Conservation (phyloP, 2,329 filamentous ascomycete genomes). For the Cladosporium cucumerinum region DNA sequence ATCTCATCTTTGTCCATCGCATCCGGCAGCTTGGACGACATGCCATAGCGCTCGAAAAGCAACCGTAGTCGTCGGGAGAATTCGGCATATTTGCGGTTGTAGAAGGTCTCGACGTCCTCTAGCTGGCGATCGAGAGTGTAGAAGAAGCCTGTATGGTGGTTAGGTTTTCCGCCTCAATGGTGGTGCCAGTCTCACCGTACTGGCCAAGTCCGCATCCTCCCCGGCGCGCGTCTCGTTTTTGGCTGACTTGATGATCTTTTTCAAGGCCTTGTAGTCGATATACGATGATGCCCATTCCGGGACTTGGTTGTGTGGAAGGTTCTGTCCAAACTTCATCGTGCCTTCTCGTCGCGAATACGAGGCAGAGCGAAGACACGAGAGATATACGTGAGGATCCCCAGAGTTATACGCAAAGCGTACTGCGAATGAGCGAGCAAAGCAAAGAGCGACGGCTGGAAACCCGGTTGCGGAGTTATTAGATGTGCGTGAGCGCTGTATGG, state of each 20-base stretch:
- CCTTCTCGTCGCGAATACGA: neutral
- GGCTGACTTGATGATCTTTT: constrained; percentile 89
- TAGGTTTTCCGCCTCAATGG: constrained; percentile 24
- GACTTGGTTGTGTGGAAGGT: constrained; percentile 75
- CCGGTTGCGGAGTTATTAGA: neutral
- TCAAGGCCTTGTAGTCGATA: constrained; percentile 87
- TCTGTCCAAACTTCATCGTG: constrained; percentile 50
- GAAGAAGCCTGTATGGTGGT: constrained; percentile 73
- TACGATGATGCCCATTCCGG: constrained; percentile 82
- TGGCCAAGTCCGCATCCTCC: constrained; percentile 80
- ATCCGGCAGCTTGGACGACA: constrained; percentile 64
- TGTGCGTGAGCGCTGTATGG: neutral
- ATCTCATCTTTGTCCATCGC: constrained; percentile 82
- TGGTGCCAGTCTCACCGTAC: constrained; percentile 52
- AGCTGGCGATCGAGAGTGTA: constrained; percentile 94
- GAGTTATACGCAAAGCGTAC: neutral
- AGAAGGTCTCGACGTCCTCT: constrained; percentile 93
- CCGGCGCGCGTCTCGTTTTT: constrained; percentile 58
- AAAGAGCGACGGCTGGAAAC: neutral
- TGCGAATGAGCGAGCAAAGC: neutral
- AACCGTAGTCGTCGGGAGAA: constrained; percentile 79
- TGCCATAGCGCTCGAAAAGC: constrained; percentile 82
- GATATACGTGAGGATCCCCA: neutral
- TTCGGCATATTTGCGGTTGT: constrained; percentile 91
- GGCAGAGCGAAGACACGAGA: neutral